phyloP scores from a whole-genome alignment of 495 filamentous ascomycete genomes.

The Achaetomiella virescens region DNA sequence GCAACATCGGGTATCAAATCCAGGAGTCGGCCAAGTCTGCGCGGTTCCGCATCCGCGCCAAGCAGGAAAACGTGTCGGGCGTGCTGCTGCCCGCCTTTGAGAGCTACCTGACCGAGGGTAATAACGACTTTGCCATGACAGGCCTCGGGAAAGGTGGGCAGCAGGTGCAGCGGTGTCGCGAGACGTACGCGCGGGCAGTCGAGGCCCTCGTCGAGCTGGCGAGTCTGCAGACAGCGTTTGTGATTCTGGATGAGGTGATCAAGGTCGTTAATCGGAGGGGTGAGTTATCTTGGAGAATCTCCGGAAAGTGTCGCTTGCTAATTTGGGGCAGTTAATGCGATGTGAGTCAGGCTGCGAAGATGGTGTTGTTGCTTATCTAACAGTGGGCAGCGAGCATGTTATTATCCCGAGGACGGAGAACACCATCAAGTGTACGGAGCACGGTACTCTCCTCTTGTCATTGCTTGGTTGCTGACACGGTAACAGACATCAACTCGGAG shows the following conservation, averaged over 20 bases:
- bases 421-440: conserved; percentile 80
- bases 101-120: conserved; percentile 75
- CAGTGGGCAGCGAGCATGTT: conserved; percentile 66
- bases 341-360: conserved; percentile 49
- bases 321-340: conserved; percentile 72
- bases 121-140: conserved; percentile 93
- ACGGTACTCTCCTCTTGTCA: neutral
- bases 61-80: conserved; percentile 97
- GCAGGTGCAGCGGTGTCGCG: conserved; percentile 88
- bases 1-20: conserved; percentile 93
- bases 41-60: conserved; percentile 83
- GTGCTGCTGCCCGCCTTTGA: conserved; percentile 92
- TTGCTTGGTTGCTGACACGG: neutral
- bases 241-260: conserved; percentile 97
- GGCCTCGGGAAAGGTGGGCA: conserved; percentile 95
- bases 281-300: conserved; percentile 30
- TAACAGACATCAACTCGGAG: conserved; percentile 90
- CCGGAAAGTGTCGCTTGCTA: conserved; percentile 19
- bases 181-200: conserved; percentile 95
- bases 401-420: conserved; percentile 98
- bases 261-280: conserved; percentile 97
- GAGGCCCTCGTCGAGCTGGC: conserved; percentile 96
- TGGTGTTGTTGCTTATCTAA: neutral
- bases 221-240: conserved; percentile 95
- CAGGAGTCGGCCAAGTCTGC: conserved; percentile 92